These are phyloP conservation scores for Botryotinia calthae DNA, from an alignment of 2,329 filamentous ascomycete genomes.

Conservation along the genomic window DNA sequence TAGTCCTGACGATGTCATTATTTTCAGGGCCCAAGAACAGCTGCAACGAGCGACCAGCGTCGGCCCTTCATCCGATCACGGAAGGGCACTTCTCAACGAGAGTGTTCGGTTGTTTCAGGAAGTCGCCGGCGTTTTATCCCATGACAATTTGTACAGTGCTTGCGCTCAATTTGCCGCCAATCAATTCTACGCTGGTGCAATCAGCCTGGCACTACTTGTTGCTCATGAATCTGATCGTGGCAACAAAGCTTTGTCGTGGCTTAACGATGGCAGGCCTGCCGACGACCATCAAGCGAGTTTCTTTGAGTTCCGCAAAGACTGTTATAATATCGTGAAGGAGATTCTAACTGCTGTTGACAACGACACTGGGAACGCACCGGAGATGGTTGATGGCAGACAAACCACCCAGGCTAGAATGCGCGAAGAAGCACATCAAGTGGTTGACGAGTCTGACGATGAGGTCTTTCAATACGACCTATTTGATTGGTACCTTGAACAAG, in stretches of 20 bases:
- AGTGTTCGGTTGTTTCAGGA: slow-evolving; percentile 85
- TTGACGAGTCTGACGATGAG: slow-evolving; percentile 84
- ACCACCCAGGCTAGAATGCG: slow-evolving; percentile 75
- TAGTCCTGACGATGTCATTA: slow-evolving; percentile 92
- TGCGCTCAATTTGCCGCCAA: slow-evolving; percentile 76
- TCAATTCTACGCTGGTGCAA: slow-evolving; percentile 90
- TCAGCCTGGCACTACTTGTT: slow-evolving; percentile 80
- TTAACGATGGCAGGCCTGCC: slow-evolving; percentile 75
- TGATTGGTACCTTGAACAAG: slow-evolving; percentile 89
- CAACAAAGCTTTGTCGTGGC: slow-evolving; percentile 80
- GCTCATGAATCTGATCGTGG: slow-evolving; percentile 83
- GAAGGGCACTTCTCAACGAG: slow-evolving; percentile 79
- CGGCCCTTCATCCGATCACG: slow-evolving; percentile 69
- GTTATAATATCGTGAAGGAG: slow-evolving; percentile 85
- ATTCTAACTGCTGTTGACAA: slow-evolving; percentile 75
- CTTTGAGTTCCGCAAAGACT: slow-evolving; percentile 67
- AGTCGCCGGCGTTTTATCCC: slow-evolving; percentile 78
- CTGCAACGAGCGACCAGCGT: slow-evolving; percentile 84
- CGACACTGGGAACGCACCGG: slow-evolving; percentile 65
- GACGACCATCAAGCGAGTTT: slow-evolving; percentile 62
- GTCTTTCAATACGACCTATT: slow-evolving; percentile 97
- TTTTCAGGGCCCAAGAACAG: slow-evolving; percentile 97
- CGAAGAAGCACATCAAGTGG: slow-evolving; percentile 84
- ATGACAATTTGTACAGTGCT: slow-evolving; percentile 74
- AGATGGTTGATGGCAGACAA: slow-evolving; percentile 72